Base-by-base conservation (phyloP, 495 filamentous ascomycete species). In the Symbiotaphrina buchneri region DNA sequence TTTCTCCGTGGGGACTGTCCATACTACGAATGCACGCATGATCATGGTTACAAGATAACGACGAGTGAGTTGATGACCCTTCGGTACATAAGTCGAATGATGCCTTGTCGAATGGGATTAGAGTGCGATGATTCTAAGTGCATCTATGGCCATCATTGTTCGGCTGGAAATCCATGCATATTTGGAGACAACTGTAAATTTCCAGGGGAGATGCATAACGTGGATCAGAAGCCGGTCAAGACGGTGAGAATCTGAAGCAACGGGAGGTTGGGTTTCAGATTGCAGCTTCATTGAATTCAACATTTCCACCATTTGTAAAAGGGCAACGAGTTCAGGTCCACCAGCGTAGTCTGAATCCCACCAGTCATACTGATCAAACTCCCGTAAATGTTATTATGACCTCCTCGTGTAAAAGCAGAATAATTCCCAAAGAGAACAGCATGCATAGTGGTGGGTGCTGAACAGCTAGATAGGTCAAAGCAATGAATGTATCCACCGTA, bases 1-100 rank as follows among this genome's bases (percentile, higher is more conserved):
- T 85, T 71, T 47, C 55, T 92, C 18, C 65, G 78, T 18, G 65
- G 68, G 1, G 72, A 73, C 27, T 90, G 82, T 43, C 59, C 67
- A 21, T 74, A 69, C 37, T 61, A 70, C 16, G 60, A 65, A 8
- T 92, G 82, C 48, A 65, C 63, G 26, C 80, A 87, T 43, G 65
- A 71, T 34, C 81, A 90, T 49, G 54, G 68, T 21, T 72, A 77
- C 48, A 72, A 69, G 40, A 59, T 75, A 16, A 70, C 60, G 7
- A 59, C 63, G 35, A 61, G 64, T 18, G 79, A 90, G 41, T 53
- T 70, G 41, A 58, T 62, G 16, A 69, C 68, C 0, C 59, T 92
- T 39, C 61, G 64, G 2, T 67, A 71, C 26, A 61, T 87, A 28
- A 68, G 78, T 15, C 65, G 80, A 21, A 64, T 83, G 55, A 81